Evolutionary conservation across 176 grass and related monocot genomes (phyloP).

Genomic region (Puya raimondii): DNA sequence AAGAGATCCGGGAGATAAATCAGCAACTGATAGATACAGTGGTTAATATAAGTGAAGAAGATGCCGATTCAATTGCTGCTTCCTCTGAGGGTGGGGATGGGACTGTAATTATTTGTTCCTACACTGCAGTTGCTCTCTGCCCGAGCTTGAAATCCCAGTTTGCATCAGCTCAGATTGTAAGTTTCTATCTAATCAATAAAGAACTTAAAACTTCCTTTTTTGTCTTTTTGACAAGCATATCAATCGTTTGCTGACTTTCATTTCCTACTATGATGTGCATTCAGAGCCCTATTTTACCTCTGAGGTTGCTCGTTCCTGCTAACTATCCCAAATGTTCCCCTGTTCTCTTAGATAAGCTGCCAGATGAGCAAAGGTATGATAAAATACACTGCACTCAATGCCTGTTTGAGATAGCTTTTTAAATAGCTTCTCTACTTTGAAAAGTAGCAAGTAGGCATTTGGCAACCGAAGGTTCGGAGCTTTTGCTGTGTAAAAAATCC

Average conservation of each 20-base stretch:
- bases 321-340: constrained; percentile 92
- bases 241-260: background rate
- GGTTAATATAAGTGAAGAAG: constrained; percentile 62
- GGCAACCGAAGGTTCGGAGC: too few species aligned
- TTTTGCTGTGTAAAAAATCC: too few species aligned
- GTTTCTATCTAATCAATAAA: constrained; percentile 1
- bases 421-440: background rate
- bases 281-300: constrained; percentile 85
- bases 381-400: background rate
- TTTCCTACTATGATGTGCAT: constrained; percentile 22
- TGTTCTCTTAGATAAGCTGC: constrained; percentile 78
- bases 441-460: too few species aligned
- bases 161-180: constrained; percentile 77
- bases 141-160: constrained; percentile 80
- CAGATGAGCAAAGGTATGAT: constrained; percentile 66
- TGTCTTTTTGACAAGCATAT: background rate
- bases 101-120: constrained; percentile 86
- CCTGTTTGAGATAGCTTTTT: background rate
- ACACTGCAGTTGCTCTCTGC: constrained; percentile 74
- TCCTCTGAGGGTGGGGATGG: constrained; percentile 54
- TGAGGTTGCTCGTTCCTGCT: constrained; percentile 88
- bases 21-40: constrained; percentile 81
- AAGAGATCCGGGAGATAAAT: constrained; percentile 91
- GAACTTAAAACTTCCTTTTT: background rate
- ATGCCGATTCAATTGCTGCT: constrained; percentile 41